phyloP scores from a whole-genome alignment of 805 yeast species.

The Saturnispora zaruensis region DNA sequence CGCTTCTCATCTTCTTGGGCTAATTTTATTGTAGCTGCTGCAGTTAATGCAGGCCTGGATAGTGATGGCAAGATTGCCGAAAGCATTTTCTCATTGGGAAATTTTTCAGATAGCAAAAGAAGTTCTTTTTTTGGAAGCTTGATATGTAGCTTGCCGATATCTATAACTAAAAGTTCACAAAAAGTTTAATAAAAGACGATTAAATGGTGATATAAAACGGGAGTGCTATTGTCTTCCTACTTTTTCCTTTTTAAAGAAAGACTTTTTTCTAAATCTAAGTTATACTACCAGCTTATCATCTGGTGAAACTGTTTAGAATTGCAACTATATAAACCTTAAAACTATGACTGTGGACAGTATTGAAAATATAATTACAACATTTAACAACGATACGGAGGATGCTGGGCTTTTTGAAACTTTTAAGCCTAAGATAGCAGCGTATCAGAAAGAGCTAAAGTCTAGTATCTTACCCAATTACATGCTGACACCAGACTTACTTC shows the following conservation, averaged over 20 bases:
- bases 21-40: neutral
- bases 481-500: constrained; percentile 13
- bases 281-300: too few species aligned
- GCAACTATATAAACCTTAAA: too few species aligned
- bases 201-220: neutral
- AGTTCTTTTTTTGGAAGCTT: neutral
- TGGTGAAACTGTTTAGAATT: too few species aligned
- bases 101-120: neutral
- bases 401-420: constrained; percentile 18
- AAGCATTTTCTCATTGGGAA: neutral
- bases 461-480: constrained; percentile 20
- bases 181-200: neutral
- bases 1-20: neutral
- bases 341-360: constrained; percentile 2
- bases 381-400: constrained; percentile 5
- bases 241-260: neutral
- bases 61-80: neutral
- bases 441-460: constrained; percentile 20
- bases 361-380: neutral
- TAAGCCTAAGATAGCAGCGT: constrained; percentile 29
- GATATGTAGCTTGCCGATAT: neutral
- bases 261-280: neutral
- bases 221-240: neutral
- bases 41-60: neutral
- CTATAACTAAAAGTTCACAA: neutral